These are phyloP conservation scores for Pelargonium cotyledonis DNA, from an alignment of 441 rosid species.

Conservation along the genomic window DNA sequence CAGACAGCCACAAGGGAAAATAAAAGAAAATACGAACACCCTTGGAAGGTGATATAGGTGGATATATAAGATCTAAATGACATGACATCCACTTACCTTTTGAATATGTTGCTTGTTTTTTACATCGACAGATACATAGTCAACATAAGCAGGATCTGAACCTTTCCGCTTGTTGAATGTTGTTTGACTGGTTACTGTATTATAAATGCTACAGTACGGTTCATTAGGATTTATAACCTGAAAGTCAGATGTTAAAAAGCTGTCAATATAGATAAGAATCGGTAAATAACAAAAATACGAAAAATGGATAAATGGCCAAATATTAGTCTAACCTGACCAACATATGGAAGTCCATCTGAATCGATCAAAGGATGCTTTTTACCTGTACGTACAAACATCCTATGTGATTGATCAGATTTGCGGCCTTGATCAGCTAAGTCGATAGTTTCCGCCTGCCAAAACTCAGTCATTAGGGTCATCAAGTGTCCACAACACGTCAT, in stretches of 20 bases:
- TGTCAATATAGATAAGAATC: slow-evolving; percentile 13
- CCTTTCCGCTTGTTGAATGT: slow-evolving; percentile 49
- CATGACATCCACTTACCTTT: slow-evolving; percentile 48
- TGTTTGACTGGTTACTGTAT: slow-evolving; percentile 39
- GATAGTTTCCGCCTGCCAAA: slow-evolving; percentile 74
- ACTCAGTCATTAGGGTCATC: no score
- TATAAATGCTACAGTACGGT: slow-evolving; percentile 63
- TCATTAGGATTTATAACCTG: slow-evolving; percentile 69
- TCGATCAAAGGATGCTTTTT: slow-evolving; percentile 46
- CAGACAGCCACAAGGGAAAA: not conserved
- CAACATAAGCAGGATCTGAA: slow-evolving; percentile 70
- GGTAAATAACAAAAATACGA: slow-evolving; percentile 11
- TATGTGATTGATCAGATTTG: slow-evolving; percentile 38
- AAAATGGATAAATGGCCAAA: slow-evolving; percentile 9
- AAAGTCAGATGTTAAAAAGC: slow-evolving; percentile 18
- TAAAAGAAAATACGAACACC: not conserved
- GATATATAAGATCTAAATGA: slow-evolving; percentile 1
- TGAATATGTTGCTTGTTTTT: slow-evolving; percentile 59
- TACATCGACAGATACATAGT: slow-evolving; percentile 73
- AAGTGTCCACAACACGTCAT: no score
- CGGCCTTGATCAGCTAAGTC: slow-evolving; percentile 59
- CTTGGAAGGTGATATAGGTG: not conserved
- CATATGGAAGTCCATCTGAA: slow-evolving; percentile 88
- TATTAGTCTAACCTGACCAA: slow-evolving; percentile 67
- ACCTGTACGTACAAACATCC: slow-evolving; percentile 28